A percentile compares a stretch with the other conserved stretches of the same genome.
phyloP scores from a whole-genome alignment of 2,329 filamentous ascomycete species.

The Fusarium newnesense region DNA sequence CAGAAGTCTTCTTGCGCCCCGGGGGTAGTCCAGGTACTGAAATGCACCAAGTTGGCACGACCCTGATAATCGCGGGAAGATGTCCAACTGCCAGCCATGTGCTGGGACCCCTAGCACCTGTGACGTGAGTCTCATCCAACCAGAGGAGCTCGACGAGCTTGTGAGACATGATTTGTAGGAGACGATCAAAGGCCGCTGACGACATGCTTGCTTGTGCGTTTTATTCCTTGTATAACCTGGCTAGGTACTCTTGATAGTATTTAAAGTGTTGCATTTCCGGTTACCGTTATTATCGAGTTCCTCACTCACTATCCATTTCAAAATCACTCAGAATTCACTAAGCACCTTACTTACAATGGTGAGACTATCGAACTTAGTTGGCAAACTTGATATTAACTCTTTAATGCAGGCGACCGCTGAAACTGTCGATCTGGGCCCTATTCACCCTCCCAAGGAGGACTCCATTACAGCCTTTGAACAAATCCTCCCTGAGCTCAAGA shows the following conservation, averaged over 20 bases:
- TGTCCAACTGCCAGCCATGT: not conserved
- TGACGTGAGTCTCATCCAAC: slow-evolving; percentile 36
- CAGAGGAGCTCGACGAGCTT: slow-evolving; percentile 18
- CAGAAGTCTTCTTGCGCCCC: no score
- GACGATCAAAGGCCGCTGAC: slow-evolving; percentile 36
- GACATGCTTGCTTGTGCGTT: slow-evolving; percentile 27
- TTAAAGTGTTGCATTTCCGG: slow-evolving; percentile 9
- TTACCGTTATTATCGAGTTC: not conserved
- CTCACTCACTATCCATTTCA: not conserved
- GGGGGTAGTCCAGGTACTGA: not conserved
- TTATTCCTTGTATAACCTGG: slow-evolving; percentile 17
- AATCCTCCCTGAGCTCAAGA: slow-evolving; percentile 63
- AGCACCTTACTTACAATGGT: slow-evolving; percentile 30
- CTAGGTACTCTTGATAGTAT: not conserved
- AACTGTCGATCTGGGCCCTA: slow-evolving; percentile 61
- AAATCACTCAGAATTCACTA: not conserved
- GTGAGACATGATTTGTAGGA: slow-evolving; percentile 30
- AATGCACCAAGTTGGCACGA: slow-evolving; percentile 3
- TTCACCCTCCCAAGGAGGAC: slow-evolving; percentile 61
- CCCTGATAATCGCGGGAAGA: slow-evolving; percentile 3
- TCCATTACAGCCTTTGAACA: slow-evolving; percentile 61
- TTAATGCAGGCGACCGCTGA: slow-evolving; percentile 58
- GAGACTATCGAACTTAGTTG: not conserved
- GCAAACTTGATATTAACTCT: not conserved
- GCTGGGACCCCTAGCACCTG: slow-evolving; percentile 22